Conservation (phyloP, 805 yeast species). For the Pichia ethanolica region DNA sequence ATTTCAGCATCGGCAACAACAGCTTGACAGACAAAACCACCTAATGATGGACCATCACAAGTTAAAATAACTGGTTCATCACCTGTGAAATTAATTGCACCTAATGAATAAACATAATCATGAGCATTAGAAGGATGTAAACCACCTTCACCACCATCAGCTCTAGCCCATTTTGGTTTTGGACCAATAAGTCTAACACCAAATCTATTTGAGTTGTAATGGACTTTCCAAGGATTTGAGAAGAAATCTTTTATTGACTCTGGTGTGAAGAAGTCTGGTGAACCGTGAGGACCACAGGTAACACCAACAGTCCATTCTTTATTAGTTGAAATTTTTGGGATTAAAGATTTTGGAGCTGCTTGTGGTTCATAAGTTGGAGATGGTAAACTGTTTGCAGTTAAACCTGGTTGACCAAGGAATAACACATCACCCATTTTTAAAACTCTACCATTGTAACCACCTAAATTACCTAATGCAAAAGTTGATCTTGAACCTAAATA, state of each 20-base stretch:
- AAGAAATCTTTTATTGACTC: slow-evolving; percentile 76
- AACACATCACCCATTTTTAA: slow-evolving; percentile 89
- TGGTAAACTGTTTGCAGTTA: slow-evolving; percentile 63
- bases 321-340: slow-evolving; percentile 44
- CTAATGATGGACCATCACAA: slow-evolving; percentile 95
- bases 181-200: slow-evolving; percentile 95
- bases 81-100: slow-evolving; percentile 97
- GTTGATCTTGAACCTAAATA: slow-evolving; percentile 95
- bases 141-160: slow-evolving; percentile 97
- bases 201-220: slow-evolving; percentile 93
- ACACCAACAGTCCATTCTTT: slow-evolving; percentile 82
- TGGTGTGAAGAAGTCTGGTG: slow-evolving; percentile 84
- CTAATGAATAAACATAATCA: slow-evolving; percentile 92
- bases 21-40: slow-evolving; percentile 96
- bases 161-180: slow-evolving; percentile 93
- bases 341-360: slow-evolving; percentile 44
- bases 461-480: slow-evolving; percentile 86
- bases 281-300: slow-evolving; percentile 96
- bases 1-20: slow-evolving; percentile 93
- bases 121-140: slow-evolving; percentile 98
- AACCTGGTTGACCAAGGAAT: slow-evolving; percentile 72
- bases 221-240: slow-evolving; percentile 80
- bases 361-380: slow-evolving; percentile 61
- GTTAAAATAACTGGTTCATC: slow-evolving; percentile 97
- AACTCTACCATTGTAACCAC: slow-evolving; percentile 91